phyloP scores from a whole-genome alignment of 768 basidiomycete species.

The Tylopilus balloui region DNA sequence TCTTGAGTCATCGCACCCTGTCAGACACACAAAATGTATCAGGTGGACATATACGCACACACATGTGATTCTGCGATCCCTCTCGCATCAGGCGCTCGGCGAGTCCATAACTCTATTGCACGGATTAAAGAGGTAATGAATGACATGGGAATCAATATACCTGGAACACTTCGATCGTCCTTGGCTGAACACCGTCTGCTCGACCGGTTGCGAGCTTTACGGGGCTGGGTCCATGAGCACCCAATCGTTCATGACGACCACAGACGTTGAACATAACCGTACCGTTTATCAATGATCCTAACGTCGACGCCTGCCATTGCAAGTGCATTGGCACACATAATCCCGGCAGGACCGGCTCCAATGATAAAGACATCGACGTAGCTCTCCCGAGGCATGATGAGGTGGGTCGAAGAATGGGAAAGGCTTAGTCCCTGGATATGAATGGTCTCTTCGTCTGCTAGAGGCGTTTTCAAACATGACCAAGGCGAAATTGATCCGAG shows the following conservation, averaged over 20 bases:
- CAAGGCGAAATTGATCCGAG: too few species aligned
- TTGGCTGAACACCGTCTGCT: slow-evolving; percentile 40
- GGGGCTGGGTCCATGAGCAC: slow-evolving; percentile 30
- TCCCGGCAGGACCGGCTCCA: slow-evolving; percentile 50
- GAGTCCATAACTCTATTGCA: neutral
- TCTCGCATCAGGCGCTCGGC: neutral
- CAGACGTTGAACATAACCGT: too few species aligned
- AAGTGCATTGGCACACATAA: slow-evolving; percentile 64
- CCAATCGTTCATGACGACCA: too few species aligned
- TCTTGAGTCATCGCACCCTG: neutral
- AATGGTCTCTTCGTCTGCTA: too few species aligned
- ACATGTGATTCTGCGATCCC: neutral
- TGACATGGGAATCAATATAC: slow-evolving; percentile 14
- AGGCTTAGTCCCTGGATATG: too few species aligned
- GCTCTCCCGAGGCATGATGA: slow-evolving; percentile 25
- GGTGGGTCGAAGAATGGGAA: too few species aligned
- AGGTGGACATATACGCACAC: neutral
- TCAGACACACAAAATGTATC: neutral
- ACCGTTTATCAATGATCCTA: slow-evolving; percentile 47
- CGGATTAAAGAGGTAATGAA: neutral
- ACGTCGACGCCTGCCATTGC: slow-evolving; percentile 41
- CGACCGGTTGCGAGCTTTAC: slow-evolving; percentile 42
- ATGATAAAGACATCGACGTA: slow-evolving; percentile 45
- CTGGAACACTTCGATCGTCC: slow-evolving; percentile 30
- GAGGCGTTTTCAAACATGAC: too few species aligned